These are phyloP conservation scores for Ensete ventricosum DNA, from an alignment of 176 grass and related monocot genomes.

Conservation along the genomic window DNA sequence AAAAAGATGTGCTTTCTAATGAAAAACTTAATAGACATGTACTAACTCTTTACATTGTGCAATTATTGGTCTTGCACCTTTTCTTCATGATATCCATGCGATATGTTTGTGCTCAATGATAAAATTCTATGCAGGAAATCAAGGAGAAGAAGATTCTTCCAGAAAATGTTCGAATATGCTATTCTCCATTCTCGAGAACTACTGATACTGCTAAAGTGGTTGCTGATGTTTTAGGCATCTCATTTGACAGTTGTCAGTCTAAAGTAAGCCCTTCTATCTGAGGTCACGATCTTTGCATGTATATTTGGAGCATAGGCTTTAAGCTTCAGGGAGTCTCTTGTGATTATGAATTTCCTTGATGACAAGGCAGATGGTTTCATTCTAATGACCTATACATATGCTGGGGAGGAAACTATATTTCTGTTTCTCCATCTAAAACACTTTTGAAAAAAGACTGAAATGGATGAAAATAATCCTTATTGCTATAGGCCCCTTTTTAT, in stretches of 20 bases:
- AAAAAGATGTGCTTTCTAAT: neutral
- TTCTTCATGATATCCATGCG: neutral
- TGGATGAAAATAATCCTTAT: neutral
- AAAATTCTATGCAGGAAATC: slow-evolving; percentile 37
- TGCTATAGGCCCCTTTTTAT: neutral
- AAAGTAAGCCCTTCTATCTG: slow-evolving; percentile 31
- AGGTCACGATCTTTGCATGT: neutral
- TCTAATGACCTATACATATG: neutral
- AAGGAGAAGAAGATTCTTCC: slow-evolving; percentile 35
- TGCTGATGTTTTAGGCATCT: slow-evolving; percentile 45
- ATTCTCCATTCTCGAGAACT: slow-evolving; percentile 79
- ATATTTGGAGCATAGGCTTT: neutral
- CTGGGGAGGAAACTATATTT: neutral
- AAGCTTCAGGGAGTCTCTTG: neutral
- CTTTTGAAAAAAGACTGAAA: neutral
- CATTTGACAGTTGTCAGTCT: slow-evolving; percentile 46
- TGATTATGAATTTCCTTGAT: slow-evolving; percentile 4
- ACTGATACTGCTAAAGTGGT: slow-evolving; percentile 59
- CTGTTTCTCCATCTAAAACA: neutral
- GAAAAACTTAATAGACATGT: neutral
- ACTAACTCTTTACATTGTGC: neutral
- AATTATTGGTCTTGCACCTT: neutral
- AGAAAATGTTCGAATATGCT: slow-evolving; percentile 49
- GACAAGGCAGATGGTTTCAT: neutral
- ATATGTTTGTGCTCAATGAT: neutral